Conservation (phyloP, 202 grass and related monocot species). For the Schoenoplectus tabernaemontani region DNA sequence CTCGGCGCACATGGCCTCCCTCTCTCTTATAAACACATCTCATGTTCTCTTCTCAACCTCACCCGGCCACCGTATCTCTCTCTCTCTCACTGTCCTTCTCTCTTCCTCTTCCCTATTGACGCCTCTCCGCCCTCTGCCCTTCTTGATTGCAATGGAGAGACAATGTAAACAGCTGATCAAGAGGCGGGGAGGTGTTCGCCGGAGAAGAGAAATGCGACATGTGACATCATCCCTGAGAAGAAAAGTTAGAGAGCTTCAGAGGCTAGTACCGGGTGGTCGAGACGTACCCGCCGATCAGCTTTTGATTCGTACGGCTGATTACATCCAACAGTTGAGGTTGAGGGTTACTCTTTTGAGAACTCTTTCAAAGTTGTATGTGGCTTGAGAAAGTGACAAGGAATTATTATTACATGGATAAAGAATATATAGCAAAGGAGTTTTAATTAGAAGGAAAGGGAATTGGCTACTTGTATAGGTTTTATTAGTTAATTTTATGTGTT, state of each 20-base stretch:
- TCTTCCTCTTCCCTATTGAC: background rate
- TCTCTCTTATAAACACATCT: slow-evolving; percentile 18
- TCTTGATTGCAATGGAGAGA: slow-evolving; percentile 31
- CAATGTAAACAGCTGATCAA: background rate
- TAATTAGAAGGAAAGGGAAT: background rate
- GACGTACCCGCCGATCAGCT: slow-evolving; percentile 48
- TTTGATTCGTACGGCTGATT: slow-evolving; percentile 62
- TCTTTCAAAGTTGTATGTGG: slow-evolving; percentile 42
- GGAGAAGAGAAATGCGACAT: slow-evolving; percentile 7
- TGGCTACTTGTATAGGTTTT: slow-evolving; percentile 18
- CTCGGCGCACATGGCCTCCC: slow-evolving; percentile 31
- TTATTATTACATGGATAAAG: slow-evolving; percentile 15
- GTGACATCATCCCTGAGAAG: slow-evolving; percentile 19
- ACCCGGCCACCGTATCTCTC: background rate
- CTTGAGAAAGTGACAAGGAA: too few species aligned
- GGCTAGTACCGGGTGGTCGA: slow-evolving; percentile 54
- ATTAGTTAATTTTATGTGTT: slow-evolving; percentile 9
- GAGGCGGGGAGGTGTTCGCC: slow-evolving; percentile 9
- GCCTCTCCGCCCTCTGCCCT: background rate
- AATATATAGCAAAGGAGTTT: slow-evolving; percentile 12
- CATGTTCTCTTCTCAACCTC: slow-evolving; percentile 14
- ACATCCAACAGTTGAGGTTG: slow-evolving; percentile 53
- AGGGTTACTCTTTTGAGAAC: slow-evolving; percentile 56
- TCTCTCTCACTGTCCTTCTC: too few species aligned
- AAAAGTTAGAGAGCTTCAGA: slow-evolving; percentile 74